phyloP scores from a whole-genome alignment of 257 asterid genomes.

The Solanum dulcamara region DNA sequence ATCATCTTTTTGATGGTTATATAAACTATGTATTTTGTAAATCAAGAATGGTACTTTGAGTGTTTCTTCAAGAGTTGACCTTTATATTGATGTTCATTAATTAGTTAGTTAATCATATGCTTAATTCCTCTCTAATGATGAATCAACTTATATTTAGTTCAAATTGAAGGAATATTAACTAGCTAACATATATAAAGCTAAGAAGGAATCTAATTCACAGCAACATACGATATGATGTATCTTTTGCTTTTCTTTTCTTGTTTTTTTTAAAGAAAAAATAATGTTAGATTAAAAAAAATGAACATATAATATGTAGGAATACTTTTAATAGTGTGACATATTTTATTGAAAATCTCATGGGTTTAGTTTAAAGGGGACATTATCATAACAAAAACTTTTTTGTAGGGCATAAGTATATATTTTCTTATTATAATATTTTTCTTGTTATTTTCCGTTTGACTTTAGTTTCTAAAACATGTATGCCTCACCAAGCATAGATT shows the following conservation, averaged over 20 bases:
- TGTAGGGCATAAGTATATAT: too few species aligned
- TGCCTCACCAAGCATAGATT: too few species aligned
- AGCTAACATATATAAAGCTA: background rate
- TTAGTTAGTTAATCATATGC: background rate
- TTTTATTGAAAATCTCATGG: background rate
- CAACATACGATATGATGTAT: background rate
- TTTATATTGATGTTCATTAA: background rate
- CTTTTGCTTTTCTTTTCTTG: background rate
- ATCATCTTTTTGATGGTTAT: background rate
- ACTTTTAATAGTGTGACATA: background rate
- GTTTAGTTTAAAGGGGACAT: background rate
- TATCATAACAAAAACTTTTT: too few species aligned
- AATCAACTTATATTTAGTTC: background rate
- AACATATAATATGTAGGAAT: background rate
- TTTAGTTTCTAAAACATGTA: too few species aligned
- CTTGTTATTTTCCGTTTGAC: too few species aligned
- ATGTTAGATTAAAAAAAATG: background rate
- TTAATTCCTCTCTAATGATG: background rate
- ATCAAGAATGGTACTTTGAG: background rate
- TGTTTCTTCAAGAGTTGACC: background rate
- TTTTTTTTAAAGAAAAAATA: background rate
- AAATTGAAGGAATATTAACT: background rate
- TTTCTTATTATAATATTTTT: too few species aligned
- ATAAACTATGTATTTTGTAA: background rate
- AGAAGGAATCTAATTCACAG: background rate